Evolutionary conservation across 306 rosid genomes (phyloP).

Genomic region (Vicia faba): DNA sequence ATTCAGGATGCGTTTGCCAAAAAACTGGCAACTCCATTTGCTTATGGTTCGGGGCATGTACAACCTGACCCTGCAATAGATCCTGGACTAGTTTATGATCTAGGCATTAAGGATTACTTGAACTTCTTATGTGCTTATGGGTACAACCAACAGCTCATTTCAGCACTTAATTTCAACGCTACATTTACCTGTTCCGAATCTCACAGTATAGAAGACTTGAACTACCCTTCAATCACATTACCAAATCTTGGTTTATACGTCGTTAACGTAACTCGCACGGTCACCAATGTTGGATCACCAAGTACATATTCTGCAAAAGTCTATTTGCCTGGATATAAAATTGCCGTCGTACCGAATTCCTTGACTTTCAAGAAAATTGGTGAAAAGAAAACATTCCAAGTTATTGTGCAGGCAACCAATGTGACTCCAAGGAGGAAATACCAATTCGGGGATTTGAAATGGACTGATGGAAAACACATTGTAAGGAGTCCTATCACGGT

Average conservation of each 20-base stretch:
- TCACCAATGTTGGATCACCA: constrained; percentile 59
- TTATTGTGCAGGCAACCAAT: constrained; percentile 37
- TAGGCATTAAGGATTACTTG: constrained; percentile 51
- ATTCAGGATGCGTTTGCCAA: constrained; percentile 32
- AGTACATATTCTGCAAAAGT: constrained; percentile 42
- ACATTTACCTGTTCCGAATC: constrained; percentile 36
- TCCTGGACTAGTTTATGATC: constrained; percentile 53
- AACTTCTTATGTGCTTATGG: constrained; percentile 64
- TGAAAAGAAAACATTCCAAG: constrained; percentile 51
- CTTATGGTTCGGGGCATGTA: constrained; percentile 61
- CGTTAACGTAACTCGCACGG: constrained; percentile 43
- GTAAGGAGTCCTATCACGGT: constrained; percentile 55
- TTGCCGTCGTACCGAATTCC: constrained; percentile 41
- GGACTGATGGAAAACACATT: constrained; percentile 53
- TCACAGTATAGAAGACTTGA: constrained; percentile 44
- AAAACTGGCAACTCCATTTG: constrained; percentile 44
- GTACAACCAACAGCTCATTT: constrained; percentile 36
- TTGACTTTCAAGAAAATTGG: constrained; percentile 44
- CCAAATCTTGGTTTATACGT: constrained; percentile 22
- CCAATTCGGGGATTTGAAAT: constrained; percentile 27
- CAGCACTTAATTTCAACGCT: constrained; percentile 23
- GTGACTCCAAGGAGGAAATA: not conserved
- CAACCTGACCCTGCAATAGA: constrained; percentile 55
- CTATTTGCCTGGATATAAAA: constrained; percentile 40
- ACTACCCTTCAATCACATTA: constrained; percentile 67